These are phyloP conservation scores for Hyaloscypha variabilis DNA, from an alignment of 495 filamentous ascomycete genomes.

Conservation along the genomic window DNA sequence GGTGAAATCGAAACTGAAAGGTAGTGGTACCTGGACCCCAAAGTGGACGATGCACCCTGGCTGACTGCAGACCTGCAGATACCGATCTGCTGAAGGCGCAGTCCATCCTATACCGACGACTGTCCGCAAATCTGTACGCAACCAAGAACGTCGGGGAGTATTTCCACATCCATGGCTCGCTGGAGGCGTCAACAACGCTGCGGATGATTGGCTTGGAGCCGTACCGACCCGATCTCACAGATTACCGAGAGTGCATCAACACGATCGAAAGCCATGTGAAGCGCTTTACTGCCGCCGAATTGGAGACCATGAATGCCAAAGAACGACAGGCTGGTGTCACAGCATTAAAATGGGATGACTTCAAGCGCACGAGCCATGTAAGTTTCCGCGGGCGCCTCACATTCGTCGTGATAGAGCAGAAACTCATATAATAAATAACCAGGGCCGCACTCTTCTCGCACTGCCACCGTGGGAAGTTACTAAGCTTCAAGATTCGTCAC, in stretches of 20 bases:
- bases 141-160: slow-evolving; percentile 66
- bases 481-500: slow-evolving; percentile 46
- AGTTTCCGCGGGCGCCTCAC: slow-evolving; percentile 20
- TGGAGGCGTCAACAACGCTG: slow-evolving; percentile 69
- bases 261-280: slow-evolving; percentile 68
- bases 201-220: slow-evolving; percentile 73
- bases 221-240: slow-evolving; percentile 61
- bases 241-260: slow-evolving; percentile 67
- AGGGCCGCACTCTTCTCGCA: slow-evolving; percentile 48
- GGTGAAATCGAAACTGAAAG: slow-evolving; percentile 45
- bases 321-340: slow-evolving; percentile 67
- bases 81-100: slow-evolving; percentile 72
- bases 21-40: background rate
- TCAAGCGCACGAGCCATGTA: slow-evolving; percentile 63
- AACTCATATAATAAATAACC: slow-evolving; percentile 20
- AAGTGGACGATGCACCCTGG: slow-evolving; percentile 19
- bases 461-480: slow-evolving; percentile 56
- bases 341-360: slow-evolving; percentile 67
- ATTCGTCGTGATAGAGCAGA: background rate
- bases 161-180: slow-evolving; percentile 79
- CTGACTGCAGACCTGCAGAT: slow-evolving; percentile 45
- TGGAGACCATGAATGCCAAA: slow-evolving; percentile 66
- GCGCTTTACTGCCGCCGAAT: slow-evolving; percentile 60
- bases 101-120: slow-evolving; percentile 70
- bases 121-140: slow-evolving; percentile 76